phyloP scores from a whole-genome alignment of 352 stramenopile genomes.

The Phytophthora fragariaefolia region DNA sequence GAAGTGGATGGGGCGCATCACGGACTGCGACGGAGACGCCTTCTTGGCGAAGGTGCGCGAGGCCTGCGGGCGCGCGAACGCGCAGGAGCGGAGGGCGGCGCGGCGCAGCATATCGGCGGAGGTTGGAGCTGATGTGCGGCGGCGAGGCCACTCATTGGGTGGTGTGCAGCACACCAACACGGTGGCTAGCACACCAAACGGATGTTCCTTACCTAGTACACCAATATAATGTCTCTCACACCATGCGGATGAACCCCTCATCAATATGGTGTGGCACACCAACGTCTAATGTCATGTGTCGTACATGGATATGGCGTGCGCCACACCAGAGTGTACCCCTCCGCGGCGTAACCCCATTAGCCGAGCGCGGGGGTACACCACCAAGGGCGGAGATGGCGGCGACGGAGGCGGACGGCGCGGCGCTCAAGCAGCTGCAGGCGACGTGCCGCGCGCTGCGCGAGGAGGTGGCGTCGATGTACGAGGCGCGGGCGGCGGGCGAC shows the following conservation, averaged over 20 bases:
- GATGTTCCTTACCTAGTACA: too few relatives aligned
- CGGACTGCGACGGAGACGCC: slow-evolving; percentile 1
- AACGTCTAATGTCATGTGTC: neutral
- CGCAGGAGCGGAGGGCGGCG: slow-evolving; percentile 20
- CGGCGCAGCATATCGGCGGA: slow-evolving; percentile 26
- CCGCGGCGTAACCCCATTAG: too few relatives aligned
- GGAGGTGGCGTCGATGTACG: slow-evolving; percentile 49
- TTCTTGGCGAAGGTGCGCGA: slow-evolving; percentile 38
- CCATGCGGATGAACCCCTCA: too few relatives aligned
- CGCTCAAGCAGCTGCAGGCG: slow-evolving; percentile 61
- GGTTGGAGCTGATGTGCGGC: slow-evolving; percentile 23
- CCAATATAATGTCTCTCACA: too few relatives aligned
- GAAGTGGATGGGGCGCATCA: slow-evolving; percentile 76
- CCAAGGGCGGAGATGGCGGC: neutral
- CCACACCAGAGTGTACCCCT: neutral
- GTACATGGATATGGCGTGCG: neutral
- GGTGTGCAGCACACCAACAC: slow-evolving; percentile 21
- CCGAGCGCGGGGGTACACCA: too few relatives aligned
- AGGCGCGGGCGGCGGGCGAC: slow-evolving; percentile 21
- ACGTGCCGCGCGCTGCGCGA: slow-evolving; percentile 54
- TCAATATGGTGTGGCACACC: neutral
- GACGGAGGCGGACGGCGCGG: slow-evolving; percentile 17
- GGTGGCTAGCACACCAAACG: too few relatives aligned
- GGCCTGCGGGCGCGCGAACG: slow-evolving; percentile 19
- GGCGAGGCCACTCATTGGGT: slow-evolving; percentile 27